Evolutionary conservation across 1,284 basidiomycete species (phyloP).

Genomic region (Meira nashicola): DNA sequence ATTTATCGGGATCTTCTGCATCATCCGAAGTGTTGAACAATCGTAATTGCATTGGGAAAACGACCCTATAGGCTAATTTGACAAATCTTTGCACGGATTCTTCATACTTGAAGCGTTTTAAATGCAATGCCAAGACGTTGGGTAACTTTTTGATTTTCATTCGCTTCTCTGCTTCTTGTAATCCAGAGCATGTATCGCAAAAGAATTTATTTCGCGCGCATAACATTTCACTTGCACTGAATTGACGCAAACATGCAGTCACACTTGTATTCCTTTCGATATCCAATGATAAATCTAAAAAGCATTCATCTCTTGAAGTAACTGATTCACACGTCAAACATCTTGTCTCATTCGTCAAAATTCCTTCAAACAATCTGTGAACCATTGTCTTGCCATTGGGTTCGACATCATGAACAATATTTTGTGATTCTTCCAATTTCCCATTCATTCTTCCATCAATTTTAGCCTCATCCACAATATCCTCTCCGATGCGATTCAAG

Average conservation of each 20-base stretch:
- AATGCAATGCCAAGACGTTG: constrained; percentile 85
- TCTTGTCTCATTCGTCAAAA: constrained; percentile 75
- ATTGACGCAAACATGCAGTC: constrained; percentile 88
- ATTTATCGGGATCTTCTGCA: constrained; percentile 71
- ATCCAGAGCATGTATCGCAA: constrained; percentile 89
- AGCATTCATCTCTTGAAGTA: constrained; percentile 91
- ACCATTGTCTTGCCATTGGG: constrained; percentile 68
- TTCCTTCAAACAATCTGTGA: constrained; percentile 86
- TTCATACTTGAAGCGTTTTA: constrained; percentile 97
- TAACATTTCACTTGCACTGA: constrained; percentile 96
- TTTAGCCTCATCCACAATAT: constrained; percentile 62
- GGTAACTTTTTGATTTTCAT: constrained; percentile 98
- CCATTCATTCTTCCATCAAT: background rate
- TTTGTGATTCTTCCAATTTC: background rate
- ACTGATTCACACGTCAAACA: constrained; percentile 58
- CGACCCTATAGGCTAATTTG: constrained; percentile 91
- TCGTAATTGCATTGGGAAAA: constrained; percentile 87
- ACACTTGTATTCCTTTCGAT: constrained; percentile 95
- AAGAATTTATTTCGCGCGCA: constrained; percentile 98
- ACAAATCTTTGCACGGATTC: constrained; percentile 71
- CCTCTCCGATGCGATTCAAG: constrained; percentile 86
- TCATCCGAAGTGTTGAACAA: constrained; percentile 97
- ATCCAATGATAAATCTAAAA: constrained; percentile 94
- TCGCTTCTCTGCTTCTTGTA: constrained; percentile 96
- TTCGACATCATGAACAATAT: constrained; percentile 32